A percentile compares a stretch with the other conserved stretches of the same genome.
Evolutionary conservation across 768 basidiomycete species (phyloP).

Genomic region (Fomitopsis pulvina): DNA sequence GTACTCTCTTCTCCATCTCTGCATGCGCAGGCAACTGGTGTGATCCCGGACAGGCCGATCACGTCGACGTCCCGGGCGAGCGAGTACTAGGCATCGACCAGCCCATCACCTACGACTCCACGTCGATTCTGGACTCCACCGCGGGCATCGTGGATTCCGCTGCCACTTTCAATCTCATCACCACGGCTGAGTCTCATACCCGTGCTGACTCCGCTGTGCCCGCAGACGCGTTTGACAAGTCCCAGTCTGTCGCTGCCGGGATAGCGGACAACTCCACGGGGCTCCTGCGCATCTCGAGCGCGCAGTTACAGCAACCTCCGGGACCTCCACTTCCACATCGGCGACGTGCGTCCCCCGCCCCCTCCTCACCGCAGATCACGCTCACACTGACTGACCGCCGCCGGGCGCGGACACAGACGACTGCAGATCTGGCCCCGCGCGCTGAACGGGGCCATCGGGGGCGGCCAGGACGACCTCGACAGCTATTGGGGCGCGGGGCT

Average conservation of each 20-base stretch:
- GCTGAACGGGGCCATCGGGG: slow-evolving; percentile 40
- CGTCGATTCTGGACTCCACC: slow-evolving; percentile 19
- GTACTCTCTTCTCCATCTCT: slow-evolving; percentile 9
- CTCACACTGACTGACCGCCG: slow-evolving; percentile 15
- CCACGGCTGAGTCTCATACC: slow-evolving; percentile 17
- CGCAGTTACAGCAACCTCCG: slow-evolving; percentile 24
- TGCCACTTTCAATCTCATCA: slow-evolving; percentile 27
- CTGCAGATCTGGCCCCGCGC: slow-evolving; percentile 28
- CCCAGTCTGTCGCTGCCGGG: slow-evolving; percentile 27
- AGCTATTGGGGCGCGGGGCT: slow-evolving; percentile 36
- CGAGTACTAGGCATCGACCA: slow-evolving; percentile 28
- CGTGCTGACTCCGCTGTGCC: slow-evolving; percentile 20
- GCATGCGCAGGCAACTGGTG: too few relatives aligned
- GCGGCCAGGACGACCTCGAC: slow-evolving; percentile 30
- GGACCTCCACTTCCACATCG: slow-evolving; percentile 27
- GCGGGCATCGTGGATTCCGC: slow-evolving; percentile 32
- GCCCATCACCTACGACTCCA: slow-evolving; percentile 23
- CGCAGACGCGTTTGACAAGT: slow-evolving; percentile 25
- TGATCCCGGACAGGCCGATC: slow-evolving; percentile 15
- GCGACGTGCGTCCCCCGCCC: slow-evolving; percentile 13
- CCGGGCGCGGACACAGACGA: slow-evolving; percentile 25
- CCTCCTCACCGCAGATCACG: neutral
- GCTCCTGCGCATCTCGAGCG: slow-evolving; percentile 22
- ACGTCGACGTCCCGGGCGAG: slow-evolving; percentile 26
- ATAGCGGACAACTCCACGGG: slow-evolving; percentile 24